Base-by-base conservation (phyloP, 129 eudicot species). In the Flaveria sonorensis region DNA sequence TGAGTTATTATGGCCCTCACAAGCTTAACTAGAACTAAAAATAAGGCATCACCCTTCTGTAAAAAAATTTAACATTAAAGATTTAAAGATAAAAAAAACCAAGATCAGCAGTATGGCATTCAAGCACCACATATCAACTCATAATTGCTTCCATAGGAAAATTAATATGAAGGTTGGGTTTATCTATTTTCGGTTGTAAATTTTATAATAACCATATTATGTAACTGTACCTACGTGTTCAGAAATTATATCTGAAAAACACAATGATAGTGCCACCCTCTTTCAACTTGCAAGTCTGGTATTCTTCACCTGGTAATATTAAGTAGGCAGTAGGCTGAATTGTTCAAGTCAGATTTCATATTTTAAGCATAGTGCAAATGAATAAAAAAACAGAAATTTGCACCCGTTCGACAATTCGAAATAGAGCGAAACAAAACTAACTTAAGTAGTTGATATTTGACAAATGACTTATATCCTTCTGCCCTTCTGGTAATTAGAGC, bases 281-380 rank as follows among this genome's bases (percentile, higher is more conserved):
- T 69, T 56, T 75, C 39, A 63, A 64, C 63, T 47, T 47, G 50
- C 40, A 59, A 59, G 24, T 60, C 50, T 45, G 14, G 62, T 78
- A 70, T 20, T 68, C 51, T 32, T 40, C 52, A 30, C 12, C 50
- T 1, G 51, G 47, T 30, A 45, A 46, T 46, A 28, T 23, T 46
- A 57, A 45, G 18, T 62, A 59, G 26, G 51, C 36, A 4, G 24
- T 10, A 19, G 28, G 28, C 28, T 24, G 21, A 36, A 39, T 50
- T 36, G 48, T 24, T 24, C 28, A 24, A 24, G 28, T 24, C 28
- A 24, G 28, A 24, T 24, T 24, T 24, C 28, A 24, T 24, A 24
- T 24, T 24, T 24, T 24, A 1, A 63, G 63, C 72, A 75, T 6
- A 50, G 14, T 9, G 7, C 30, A 21, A 40, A 40, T 3, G 52